Conservation (phyloP, 2,329 filamentous ascomycete genomes). For the Fusarium torreyae region DNA sequence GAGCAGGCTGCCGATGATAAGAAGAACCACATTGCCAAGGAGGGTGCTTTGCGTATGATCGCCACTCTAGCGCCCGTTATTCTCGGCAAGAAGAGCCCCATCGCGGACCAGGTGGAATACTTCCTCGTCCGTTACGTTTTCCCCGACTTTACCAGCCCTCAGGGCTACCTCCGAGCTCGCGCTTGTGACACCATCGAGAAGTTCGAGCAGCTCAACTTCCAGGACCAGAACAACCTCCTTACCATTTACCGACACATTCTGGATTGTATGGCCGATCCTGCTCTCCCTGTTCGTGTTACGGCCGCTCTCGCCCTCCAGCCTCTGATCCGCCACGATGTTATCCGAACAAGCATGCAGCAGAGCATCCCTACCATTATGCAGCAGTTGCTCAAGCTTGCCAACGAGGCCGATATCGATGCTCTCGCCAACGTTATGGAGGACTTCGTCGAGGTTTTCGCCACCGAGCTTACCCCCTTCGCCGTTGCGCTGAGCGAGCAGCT, state of each 20-base stretch:
- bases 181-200: slow-evolving; percentile 98
- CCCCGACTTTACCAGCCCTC: slow-evolving; percentile 93
- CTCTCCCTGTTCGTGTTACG: slow-evolving; percentile 92
- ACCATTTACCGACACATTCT: slow-evolving; percentile 97
- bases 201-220: slow-evolving; percentile 97
- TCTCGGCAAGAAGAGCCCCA: slow-evolving; percentile 97
- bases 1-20: slow-evolving; percentile 86
- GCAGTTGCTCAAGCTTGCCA: slow-evolving; percentile 94
- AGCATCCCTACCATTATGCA: slow-evolving; percentile 99
- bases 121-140: slow-evolving; percentile 99
- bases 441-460: slow-evolving; percentile 98
- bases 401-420: slow-evolving; percentile 97
- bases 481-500: slow-evolving; percentile 96
- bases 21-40: slow-evolving; percentile 96
- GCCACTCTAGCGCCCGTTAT: slow-evolving; percentile 95
- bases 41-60: slow-evolving; percentile 97
- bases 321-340: slow-evolving; percentile 94
- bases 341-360: slow-evolving; percentile 94
- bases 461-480: slow-evolving; percentile 95
- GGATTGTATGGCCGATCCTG: slow-evolving; percentile 95
- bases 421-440: slow-evolving; percentile 99
- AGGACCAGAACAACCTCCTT: slow-evolving; percentile 94
- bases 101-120: slow-evolving; percentile 97
- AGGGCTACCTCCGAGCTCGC: slow-evolving; percentile 92
- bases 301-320: slow-evolving; percentile 95